phyloP scores from a whole-genome alignment of 2,329 filamentous ascomycete genomes.

The Sodiomyces alkalinus region DNA sequence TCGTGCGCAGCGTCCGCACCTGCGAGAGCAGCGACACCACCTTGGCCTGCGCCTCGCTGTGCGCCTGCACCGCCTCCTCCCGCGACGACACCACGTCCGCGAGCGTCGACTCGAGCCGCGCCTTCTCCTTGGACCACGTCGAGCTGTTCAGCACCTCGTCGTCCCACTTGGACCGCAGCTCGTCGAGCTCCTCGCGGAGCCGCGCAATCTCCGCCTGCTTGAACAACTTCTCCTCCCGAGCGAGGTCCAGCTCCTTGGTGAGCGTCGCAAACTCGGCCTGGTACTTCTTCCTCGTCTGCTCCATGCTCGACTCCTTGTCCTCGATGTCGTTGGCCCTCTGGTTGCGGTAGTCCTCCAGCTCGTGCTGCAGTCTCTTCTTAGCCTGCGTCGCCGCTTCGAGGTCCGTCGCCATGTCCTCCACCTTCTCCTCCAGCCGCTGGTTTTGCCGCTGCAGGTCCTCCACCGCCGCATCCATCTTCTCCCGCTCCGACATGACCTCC shows the following conservation, averaged over 20 bases:
- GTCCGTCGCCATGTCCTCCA: constrained; percentile 86
- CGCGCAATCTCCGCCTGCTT: constrained; percentile 77
- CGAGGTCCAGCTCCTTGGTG: constrained; percentile 83
- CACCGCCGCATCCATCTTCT: constrained; percentile 73
- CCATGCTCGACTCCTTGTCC: constrained; percentile 89
- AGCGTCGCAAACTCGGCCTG: constrained; percentile 81
- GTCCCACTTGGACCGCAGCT: constrained; percentile 92
- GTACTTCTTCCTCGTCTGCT: constrained; percentile 96
- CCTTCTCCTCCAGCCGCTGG: constrained; percentile 75
- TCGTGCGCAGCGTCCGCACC: constrained; percentile 67
- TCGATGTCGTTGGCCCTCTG: constrained; percentile 93
- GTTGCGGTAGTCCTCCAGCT: constrained; percentile 92
- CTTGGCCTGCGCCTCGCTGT: constrained; percentile 90
- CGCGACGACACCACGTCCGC: constrained; percentile 81
- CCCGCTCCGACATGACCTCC: constrained; percentile 78
- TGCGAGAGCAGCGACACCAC: constrained; percentile 83
- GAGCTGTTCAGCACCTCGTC: constrained; percentile 95
- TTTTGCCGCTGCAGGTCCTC: constrained; percentile 85
- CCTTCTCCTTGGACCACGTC: constrained; percentile 97
- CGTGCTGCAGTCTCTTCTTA: constrained; percentile 89
- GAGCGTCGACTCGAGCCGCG: constrained; percentile 75
- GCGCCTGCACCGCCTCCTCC: constrained; percentile 82
- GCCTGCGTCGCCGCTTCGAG: constrained; percentile 72
- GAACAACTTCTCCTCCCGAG: constrained; percentile 75
- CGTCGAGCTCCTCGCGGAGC: constrained; percentile 89